Conservation (phyloP, 352 stramenopile species). For the Globisporangium canariense region DNA sequence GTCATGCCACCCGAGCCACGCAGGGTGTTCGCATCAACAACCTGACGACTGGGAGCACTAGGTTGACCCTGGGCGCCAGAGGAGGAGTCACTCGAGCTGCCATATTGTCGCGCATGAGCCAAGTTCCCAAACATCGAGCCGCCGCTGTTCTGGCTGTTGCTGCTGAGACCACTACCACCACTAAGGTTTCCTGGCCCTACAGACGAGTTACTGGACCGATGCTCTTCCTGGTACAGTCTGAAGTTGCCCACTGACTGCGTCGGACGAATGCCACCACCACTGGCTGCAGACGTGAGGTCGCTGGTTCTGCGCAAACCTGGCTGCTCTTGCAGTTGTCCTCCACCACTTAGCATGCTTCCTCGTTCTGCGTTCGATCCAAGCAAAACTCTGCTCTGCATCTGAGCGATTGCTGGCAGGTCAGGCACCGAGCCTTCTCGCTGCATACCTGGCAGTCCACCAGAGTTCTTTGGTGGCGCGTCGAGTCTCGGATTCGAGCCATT, state of each 20-base stretch:
- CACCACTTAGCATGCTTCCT: slow-evolving; percentile 7
- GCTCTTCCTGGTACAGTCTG: slow-evolving; percentile 58
- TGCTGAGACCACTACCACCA: not conserved
- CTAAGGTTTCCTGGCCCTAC: not conserved
- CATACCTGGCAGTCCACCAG: slow-evolving; percentile 19
- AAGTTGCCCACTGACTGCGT: slow-evolving; percentile 77
- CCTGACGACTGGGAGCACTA: not conserved
- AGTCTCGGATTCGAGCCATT: slow-evolving; percentile 2
- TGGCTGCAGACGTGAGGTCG: slow-evolving; percentile 18
- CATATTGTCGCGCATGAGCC: slow-evolving; percentile 9
- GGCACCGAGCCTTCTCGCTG: slow-evolving; percentile 40
- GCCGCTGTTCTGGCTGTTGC: slow-evolving; percentile 3
- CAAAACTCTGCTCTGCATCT: slow-evolving; percentile 14
- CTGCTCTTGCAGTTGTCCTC: slow-evolving; percentile 21
- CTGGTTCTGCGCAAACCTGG: slow-evolving; percentile 18
- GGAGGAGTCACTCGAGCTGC: not conserved
- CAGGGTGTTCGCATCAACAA: not conserved
- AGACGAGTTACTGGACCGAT: slow-evolving; percentile 14
- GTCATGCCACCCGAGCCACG: not conserved
- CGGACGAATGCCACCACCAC: slow-evolving; percentile 40
- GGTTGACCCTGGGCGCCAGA: not conserved
- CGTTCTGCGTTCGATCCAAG: slow-evolving; percentile 7
- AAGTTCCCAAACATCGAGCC: slow-evolving; percentile 21
- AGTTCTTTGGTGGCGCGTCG: slow-evolving; percentile 15
- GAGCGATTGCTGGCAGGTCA: slow-evolving; percentile 19